phyloP scores from a whole-genome alignment of 768 basidiomycete species.

The Podaxis sp. region DNA sequence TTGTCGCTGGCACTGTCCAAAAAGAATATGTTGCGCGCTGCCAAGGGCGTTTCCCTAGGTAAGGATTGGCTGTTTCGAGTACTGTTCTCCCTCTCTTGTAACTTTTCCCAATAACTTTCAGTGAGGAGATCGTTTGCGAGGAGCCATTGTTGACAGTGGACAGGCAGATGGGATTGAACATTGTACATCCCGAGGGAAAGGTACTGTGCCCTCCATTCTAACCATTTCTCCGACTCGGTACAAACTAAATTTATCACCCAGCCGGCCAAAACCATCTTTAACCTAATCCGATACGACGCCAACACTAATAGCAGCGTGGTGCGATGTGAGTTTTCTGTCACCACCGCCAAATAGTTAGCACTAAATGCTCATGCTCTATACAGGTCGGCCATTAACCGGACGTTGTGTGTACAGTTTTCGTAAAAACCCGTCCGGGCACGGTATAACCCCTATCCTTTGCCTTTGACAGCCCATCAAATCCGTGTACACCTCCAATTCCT shows the following conservation, averaged over 20 bases:
- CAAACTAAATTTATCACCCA: constrained; percentile 29
- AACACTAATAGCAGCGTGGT: constrained; percentile 84
- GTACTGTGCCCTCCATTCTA: constrained; percentile 34
- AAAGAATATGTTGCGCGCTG: constrained; percentile 95
- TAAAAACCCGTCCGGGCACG: not conserved
- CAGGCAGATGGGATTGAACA: constrained; percentile 94
- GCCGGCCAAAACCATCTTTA: constrained; percentile 90
- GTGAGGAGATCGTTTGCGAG: constrained; percentile 81
- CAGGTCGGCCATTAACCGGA: constrained; percentile 88
- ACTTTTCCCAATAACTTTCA: constrained; percentile 26
- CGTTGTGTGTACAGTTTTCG: constrained; percentile 62
- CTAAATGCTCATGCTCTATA: constrained; percentile 7
- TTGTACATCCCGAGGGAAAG: constrained; percentile 95
- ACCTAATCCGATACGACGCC: constrained; percentile 75
- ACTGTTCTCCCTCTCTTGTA: not conserved
- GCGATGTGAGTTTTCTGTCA: constrained; percentile 54
- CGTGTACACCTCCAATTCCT: constrained; percentile 95
- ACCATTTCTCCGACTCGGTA: not conserved
- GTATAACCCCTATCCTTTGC: not conserved
- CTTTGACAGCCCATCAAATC: constrained; percentile 84
- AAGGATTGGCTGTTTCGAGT: constrained; percentile 28
- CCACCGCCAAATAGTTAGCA: constrained; percentile 1
- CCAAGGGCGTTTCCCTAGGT: constrained; percentile 84
- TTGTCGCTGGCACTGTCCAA: constrained; percentile 74
- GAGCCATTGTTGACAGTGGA: constrained; percentile 90